Evolutionary conservation across 2,329 filamentous ascomycete species (phyloP).

Genomic region (Phoma sp.): DNA sequence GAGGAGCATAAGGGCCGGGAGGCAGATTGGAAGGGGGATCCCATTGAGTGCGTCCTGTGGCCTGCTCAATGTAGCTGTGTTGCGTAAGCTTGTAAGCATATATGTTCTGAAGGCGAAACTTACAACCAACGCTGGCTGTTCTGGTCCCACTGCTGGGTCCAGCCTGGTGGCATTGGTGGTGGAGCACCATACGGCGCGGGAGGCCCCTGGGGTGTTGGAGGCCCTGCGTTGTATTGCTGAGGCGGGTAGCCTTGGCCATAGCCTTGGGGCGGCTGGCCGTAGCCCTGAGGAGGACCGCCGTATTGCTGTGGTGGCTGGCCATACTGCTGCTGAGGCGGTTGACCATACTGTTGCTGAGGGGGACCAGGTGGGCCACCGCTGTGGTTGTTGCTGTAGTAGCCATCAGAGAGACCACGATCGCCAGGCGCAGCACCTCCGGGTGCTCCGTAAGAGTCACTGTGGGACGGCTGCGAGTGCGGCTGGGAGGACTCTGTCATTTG

Average conservation of each 20-base stretch:
- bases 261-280: constrained; percentile 36
- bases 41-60: constrained; percentile 69
- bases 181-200: constrained; percentile 52
- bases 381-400: constrained; percentile 21
- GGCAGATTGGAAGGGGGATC: constrained; percentile 57
- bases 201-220: constrained; percentile 38
- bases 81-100: neutral
- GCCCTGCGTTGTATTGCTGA: constrained; percentile 29
- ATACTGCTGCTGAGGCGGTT: constrained; percentile 29
- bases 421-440: constrained; percentile 25
- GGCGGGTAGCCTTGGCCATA: constrained; percentile 35
- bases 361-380: neutral
- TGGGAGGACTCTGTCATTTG: neutral
- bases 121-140: constrained; percentile 63
- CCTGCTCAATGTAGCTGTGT: constrained; percentile 64
- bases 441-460: constrained; percentile 17
- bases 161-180: constrained; percentile 61
- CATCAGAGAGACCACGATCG: constrained; percentile 29
- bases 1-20: constrained; percentile 42
- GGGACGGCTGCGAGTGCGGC: constrained; percentile 9
- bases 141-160: constrained; percentile 68
- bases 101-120: neutral
- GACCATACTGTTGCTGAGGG: constrained; percentile 21
- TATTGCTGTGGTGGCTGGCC: constrained; percentile 28
- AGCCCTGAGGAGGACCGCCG: constrained; percentile 20